Percentiles rank a stretch among this genome's conserved stretches.
Conservation (phyloP, 139 green algal species). For the Axilococcus clingmanii region DNA sequence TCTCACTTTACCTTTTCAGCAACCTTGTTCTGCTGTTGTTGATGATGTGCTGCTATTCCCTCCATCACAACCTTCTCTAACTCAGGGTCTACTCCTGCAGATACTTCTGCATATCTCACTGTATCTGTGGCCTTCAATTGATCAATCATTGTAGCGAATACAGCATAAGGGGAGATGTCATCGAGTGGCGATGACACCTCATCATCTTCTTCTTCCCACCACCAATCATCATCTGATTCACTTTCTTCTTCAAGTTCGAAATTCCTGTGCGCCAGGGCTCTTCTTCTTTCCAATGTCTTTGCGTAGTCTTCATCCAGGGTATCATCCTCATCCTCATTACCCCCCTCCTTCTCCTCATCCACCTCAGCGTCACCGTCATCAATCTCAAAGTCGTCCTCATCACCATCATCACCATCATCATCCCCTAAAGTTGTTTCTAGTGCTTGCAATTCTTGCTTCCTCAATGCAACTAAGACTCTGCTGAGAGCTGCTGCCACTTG, state of each 20-base stretch:
- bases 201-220: conserved; percentile 26
- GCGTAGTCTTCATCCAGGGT: conserved; percentile 14
- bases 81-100: too few species aligned
- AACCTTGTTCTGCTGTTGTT: too few species aligned
- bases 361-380: neutral
- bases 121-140: conserved; percentile 40
- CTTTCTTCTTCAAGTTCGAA: neutral
- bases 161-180: conserved; percentile 51
- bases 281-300: conserved; percentile 25
- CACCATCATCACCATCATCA: conserved; percentile 6
- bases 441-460: conserved; percentile 26
- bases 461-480: conserved; percentile 31
- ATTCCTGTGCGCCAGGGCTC: neutral
- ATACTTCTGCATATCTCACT: too few species aligned
- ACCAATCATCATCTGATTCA: conserved; percentile 27
- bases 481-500: conserved; percentile 26
- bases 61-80: too few species aligned
- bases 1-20: too few species aligned
- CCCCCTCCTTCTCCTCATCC: conserved; percentile 9
- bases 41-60: too few species aligned
- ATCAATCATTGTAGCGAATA: conserved; percentile 49
- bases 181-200: conserved; percentile 50
- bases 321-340: conserved; percentile 2
- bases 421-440: neutral
- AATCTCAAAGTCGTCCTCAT: conserved; percentile 11